These are phyloP conservation scores for Salix udensis DNA, from an alignment of 345 rosid species.

Conservation along the genomic window DNA sequence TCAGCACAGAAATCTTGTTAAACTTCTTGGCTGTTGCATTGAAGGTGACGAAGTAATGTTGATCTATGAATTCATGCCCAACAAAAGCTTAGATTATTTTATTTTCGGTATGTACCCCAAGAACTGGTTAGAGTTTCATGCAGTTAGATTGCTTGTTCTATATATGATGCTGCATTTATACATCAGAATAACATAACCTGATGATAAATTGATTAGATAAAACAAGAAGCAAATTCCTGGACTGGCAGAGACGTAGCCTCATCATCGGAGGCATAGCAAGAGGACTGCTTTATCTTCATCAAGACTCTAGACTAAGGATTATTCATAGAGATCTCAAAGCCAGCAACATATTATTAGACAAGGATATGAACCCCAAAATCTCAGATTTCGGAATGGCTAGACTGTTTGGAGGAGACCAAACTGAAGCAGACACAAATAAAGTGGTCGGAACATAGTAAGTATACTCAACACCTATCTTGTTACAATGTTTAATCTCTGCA, in stretches of 20 bases:
- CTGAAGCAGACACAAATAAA: conserved; percentile 1
- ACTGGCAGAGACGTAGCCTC: conserved; percentile 34
- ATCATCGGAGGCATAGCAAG: conserved; percentile 38
- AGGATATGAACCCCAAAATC: conserved; percentile 5
- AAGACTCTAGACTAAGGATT: conserved; percentile 21
- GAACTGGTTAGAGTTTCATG: background rate
- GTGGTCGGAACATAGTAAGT: conserved; percentile 7
- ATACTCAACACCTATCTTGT: background rate
- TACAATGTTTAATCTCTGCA: background rate
- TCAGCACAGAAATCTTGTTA: conserved; percentile 50
- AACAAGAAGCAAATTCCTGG: conserved; percentile 15
- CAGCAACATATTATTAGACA: conserved; percentile 12
- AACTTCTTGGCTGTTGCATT: conserved; percentile 33
- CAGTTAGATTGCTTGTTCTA: background rate
- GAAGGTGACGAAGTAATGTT: conserved; percentile 25
- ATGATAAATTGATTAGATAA: conserved; percentile 18
- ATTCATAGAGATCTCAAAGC: conserved; percentile 26
- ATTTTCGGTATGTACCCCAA: conserved; percentile 24
- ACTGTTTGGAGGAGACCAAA: background rate
- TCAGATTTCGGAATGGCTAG: conserved; percentile 8
- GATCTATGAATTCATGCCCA: conserved; percentile 32
- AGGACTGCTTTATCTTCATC: conserved; percentile 45
- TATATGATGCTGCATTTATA: background rate
- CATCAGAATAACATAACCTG: background rate
- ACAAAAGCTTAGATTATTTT: conserved; percentile 32